These are phyloP conservation scores for Triticum urartu DNA, from an alignment of 176 grass and related monocot species.

Conservation along the genomic window DNA sequence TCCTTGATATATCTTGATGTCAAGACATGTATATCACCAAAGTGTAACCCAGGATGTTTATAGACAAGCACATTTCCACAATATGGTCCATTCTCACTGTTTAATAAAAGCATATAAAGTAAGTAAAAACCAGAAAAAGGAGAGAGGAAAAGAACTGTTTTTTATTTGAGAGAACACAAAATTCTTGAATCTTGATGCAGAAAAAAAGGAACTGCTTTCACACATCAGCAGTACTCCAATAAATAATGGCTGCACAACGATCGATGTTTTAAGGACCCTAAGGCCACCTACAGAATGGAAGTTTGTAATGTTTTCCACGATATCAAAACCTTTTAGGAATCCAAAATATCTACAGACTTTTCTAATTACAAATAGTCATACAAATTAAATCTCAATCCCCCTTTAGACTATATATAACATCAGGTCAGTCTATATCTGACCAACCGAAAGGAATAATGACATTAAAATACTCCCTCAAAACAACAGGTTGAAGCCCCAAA, in stretches of 20 bases:
- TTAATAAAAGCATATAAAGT: conserved; percentile 18
- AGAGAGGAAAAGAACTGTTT: not conserved
- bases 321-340: not conserved
- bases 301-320: not conserved
- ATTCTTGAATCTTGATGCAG: not conserved
- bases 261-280: not conserved
- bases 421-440: not conserved
- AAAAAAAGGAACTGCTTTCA: not conserved
- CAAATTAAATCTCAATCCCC: not conserved
- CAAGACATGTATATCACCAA: conserved; percentile 68
- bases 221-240: not conserved
- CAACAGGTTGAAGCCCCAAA: not conserved
- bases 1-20: conserved; percentile 43
- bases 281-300: not conserved
- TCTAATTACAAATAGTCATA: not conserved
- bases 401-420: not conserved
- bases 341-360: not conserved
- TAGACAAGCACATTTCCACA: conserved; percentile 73
- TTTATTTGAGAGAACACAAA: not conserved
- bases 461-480: not conserved
- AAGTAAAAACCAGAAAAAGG: conserved; percentile 13
- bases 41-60: conserved; percentile 71
- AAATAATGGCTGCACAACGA: not conserved
- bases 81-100: conserved; percentile 61
- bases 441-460: not conserved